Base-by-base conservation (phyloP, 1,139 yeast genomes). In the Protomyces gravidus region DNA sequence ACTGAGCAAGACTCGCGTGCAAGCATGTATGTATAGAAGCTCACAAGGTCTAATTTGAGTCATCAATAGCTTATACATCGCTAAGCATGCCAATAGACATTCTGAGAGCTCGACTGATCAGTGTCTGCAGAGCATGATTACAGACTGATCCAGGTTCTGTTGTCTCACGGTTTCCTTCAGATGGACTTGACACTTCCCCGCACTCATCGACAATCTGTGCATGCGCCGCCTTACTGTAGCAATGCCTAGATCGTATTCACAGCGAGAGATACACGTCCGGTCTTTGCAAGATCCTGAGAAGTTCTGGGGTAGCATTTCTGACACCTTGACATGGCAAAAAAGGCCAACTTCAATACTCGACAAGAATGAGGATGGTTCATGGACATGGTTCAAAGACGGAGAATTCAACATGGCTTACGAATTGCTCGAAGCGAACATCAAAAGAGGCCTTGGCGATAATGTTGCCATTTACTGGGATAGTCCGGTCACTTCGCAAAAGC, bases 301-400 rank as follows among this genome's bases (percentile, higher is more conserved):
- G 28, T 53, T 25, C 30, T 53, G 58, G 58, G 36, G 6, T 5
- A 23, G n/a, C 13, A 17, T 45, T 9, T 50, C 51, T n/a, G 40
- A 19, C 2, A 17, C 30, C 15, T 33, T 53, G n/a, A n/a, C n/a
- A 15, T 53, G 58, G 58, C 47, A 50, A 5, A 46, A 33, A 28
- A 32, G 11, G 30, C 58, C 58, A 17, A 32, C 32, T 3, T n/a
- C 36, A 50, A 46, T 42, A 23, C 17, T 53, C 1, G 51, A 32
- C 5, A 27, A 32, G 9, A 23, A 15, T 36, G 25, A n/a, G 7
- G 47, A 53, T 25, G 51, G 51, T 36, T 32, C 21, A 13, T 53
- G 58, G 58, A 32, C 45, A 9, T 53, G 58, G 58, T 53, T 53
- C 30, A 42, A 50, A 4, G 58, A 45, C 4, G 58, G 58, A 6